Evolutionary conservation across 495 filamentous ascomycete species (phyloP), one percentile per base, ranked within the genome.

Genomic region (Xylaria nigripes): DNA sequence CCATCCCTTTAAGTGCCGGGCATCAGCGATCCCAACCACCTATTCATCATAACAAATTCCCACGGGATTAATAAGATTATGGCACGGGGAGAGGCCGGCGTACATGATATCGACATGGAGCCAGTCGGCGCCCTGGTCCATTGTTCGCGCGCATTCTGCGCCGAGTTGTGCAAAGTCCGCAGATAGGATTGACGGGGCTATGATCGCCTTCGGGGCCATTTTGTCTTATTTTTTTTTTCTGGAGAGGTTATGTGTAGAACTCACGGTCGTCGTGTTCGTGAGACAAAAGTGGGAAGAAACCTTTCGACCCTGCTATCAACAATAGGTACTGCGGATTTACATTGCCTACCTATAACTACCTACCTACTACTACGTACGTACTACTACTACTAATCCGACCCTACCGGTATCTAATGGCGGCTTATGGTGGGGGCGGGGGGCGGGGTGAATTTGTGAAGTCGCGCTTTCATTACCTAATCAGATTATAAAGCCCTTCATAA

Each of bases 161-260:
- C 90, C 88, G 41, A 98, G 83, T 52, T 83, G 76, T 59, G 82
- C 89, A 69, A 98, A 98, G 76, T 98, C 90, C 51, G 93, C 94
- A 62, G 90, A 92, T 43, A 98, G 85, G 59, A 98, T 97, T 15
- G 93, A 98, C 16, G 93, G 93, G 9, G 92, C 90, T 66, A 97
- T 95, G 68, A 97, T 95, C 36, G 93, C 86, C 61, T 86, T 80
- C 0, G 91, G 94, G 40, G 86, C 74, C 93, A 95, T 96, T 41
- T 51, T 73, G 36, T n/a, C 13, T 51, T 10, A 16, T 16, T 29
- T 22, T 40, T 24, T 52, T 15, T 48, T 21, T 24, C 7, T 27
- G 45, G 24, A 2, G 1, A 18, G 21, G 7, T 4, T 43, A 12
- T 18, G 19, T 3, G 16, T 19, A 23, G 6, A 43, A n/a, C 16